Evolutionary conservation across 306 rosid species (phyloP).

Genomic region (Acacia melanoxylon): DNA sequence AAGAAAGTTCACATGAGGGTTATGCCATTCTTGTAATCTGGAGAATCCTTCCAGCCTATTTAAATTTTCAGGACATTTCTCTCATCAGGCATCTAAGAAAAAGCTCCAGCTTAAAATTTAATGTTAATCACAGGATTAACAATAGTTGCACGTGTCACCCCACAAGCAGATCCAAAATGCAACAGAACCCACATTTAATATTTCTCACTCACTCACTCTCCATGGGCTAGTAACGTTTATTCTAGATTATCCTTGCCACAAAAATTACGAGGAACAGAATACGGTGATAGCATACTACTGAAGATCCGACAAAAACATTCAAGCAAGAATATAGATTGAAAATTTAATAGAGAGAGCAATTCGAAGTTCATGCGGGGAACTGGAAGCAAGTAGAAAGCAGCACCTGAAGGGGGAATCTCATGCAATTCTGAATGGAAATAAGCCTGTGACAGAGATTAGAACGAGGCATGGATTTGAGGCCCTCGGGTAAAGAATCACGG

Average conservation of each 20-base stretch:
- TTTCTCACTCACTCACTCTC: too few relatives aligned
- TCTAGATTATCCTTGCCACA: neutral
- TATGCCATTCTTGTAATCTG: neutral
- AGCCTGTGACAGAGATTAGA: constrained; percentile 75
- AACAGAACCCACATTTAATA: neutral
- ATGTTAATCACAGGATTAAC: neutral
- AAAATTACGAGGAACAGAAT: neutral
- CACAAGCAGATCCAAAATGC: neutral
- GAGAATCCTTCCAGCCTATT: neutral
- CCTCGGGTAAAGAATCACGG: constrained; percentile 63
- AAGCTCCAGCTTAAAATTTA: neutral
- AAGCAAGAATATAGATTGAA: neutral
- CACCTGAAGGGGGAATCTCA: constrained; percentile 65
- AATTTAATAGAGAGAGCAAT: neutral
- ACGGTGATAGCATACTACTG: neutral
- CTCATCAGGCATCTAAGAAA: neutral
- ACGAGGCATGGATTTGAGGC: constrained; percentile 88
- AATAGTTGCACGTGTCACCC: neutral
- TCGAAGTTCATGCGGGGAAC: neutral
- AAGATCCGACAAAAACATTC: neutral
- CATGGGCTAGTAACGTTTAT: neutral
- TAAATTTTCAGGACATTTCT: constrained; percentile 4
- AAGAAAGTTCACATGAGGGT: neutral
- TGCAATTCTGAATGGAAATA: constrained; percentile 77
- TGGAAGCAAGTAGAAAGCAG: neutral